These are phyloP conservation scores for Musa itinerans DNA, from an alignment of 176 grass and related monocot genomes.

Conservation along the genomic window DNA sequence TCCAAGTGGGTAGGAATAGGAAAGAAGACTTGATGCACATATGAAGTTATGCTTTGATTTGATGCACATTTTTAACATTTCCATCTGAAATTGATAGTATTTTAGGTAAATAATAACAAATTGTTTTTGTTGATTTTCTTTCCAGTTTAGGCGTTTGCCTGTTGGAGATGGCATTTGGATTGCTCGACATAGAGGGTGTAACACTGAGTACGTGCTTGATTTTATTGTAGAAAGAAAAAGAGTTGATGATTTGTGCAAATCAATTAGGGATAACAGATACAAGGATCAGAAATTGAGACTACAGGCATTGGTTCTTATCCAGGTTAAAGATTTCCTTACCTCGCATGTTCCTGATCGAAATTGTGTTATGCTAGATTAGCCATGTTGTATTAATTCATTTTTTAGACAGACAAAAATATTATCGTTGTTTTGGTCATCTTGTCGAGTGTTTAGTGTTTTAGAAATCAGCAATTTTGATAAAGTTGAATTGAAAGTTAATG, in stretches of 20 bases:
- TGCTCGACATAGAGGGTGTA: constrained; percentile 38
- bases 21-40: neutral
- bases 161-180: constrained; percentile 90
- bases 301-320: constrained; percentile 39
- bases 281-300: constrained; percentile 88
- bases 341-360: no score
- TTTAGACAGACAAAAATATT: no score
- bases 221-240: constrained; percentile 91
- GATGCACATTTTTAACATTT: no score
- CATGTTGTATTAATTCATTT: no score
- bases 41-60: no score
- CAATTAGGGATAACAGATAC: constrained; percentile 76
- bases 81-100: neutral
- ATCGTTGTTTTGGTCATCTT: no score
- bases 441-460: no score
- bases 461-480: no score
- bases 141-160: constrained; percentile 59
- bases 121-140: constrained; percentile 18
- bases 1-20: neutral
- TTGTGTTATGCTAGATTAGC: no score
- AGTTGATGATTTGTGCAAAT: constrained; percentile 54
- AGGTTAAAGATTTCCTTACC: neutral
- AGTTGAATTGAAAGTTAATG: no score
- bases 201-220: constrained; percentile 82
- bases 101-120: neutral